Evolutionary conservation across 2,329 filamentous ascomycete genomes (phyloP).

Genomic region (Ceratocystis papillata): DNA sequence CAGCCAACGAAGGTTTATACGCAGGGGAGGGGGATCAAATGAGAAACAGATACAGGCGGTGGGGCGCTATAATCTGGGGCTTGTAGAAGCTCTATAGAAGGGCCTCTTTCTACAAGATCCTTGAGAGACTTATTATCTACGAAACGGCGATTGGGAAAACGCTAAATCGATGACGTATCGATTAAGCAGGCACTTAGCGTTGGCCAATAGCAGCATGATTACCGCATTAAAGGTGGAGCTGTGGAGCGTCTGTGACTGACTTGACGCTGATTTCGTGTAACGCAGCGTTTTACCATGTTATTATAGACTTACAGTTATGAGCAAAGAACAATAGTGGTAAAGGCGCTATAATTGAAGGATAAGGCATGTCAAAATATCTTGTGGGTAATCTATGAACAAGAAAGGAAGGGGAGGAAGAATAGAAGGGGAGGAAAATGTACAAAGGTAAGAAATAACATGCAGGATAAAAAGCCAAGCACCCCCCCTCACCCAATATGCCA

Average conservation of each 20-base stretch:
- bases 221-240: not conserved
- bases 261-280: slow-evolving; percentile 4
- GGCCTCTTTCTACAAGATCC: not conserved
- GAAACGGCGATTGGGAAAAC: slow-evolving; percentile 7
- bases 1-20: not conserved
- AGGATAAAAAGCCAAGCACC: not conserved
- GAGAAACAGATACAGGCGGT: not conserved
- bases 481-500: not conserved
- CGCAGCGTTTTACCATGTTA: not conserved
- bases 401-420: not conserved
- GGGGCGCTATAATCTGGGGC: not conserved
- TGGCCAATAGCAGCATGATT: not conserved
- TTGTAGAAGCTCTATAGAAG: not conserved
- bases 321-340: slow-evolving; percentile 6
- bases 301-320: not conserved
- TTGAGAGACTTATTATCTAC: not conserved
- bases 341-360: not conserved
- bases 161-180: slow-evolving; percentile 9
- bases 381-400: slow-evolving; percentile 2
- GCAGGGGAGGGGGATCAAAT: not conserved
- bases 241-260: not conserved
- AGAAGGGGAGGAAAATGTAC: not conserved
- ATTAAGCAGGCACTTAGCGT: slow-evolving; percentile 3
- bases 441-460: slow-evolving; percentile 6
- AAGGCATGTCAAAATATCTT: not conserved